phyloP scores from a whole-genome alignment of 2,329 filamentous ascomycete genomes.

The Cladobotryum protrusum region DNA sequence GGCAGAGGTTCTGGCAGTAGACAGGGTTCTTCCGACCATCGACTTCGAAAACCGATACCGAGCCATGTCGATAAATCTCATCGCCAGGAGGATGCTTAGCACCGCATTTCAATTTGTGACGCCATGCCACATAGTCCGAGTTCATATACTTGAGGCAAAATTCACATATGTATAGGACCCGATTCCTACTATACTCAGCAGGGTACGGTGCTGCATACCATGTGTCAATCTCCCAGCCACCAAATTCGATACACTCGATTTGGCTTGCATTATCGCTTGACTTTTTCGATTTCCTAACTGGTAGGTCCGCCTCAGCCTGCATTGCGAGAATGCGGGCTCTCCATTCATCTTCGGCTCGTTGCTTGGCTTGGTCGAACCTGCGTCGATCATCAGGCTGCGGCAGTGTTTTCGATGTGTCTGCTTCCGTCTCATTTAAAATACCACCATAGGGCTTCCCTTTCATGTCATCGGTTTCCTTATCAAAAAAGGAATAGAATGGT shows the following conservation, averaged over 20 bases:
- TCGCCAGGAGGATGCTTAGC: slow-evolving; percentile 96
- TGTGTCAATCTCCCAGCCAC: slow-evolving; percentile 95
- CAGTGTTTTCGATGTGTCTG: slow-evolving; percentile 84
- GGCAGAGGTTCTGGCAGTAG: slow-evolving; percentile 97
- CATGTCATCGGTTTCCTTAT: slow-evolving; percentile 80
- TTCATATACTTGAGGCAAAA: slow-evolving; percentile 99
- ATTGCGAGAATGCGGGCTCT: slow-evolving; percentile 55
- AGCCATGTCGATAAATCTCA: slow-evolving; percentile 89
- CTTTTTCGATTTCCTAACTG: slow-evolving; percentile 64
- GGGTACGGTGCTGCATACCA: slow-evolving; percentile 99
- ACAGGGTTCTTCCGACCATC: slow-evolving; percentile 94
- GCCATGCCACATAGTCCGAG: slow-evolving; percentile 95
- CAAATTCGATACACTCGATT: slow-evolving; percentile 98
- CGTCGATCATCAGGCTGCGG: slow-evolving; percentile 74
- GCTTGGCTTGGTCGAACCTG: slow-evolving; percentile 82
- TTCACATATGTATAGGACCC: slow-evolving; percentile 97
- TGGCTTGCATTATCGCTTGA: slow-evolving; percentile 83
- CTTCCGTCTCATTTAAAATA: slow-evolving; percentile 81
- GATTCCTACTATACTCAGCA: slow-evolving; percentile 95
- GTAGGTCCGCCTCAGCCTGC: slow-evolving; percentile 58
- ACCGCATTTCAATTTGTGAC: slow-evolving; percentile 94
- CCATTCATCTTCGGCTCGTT: slow-evolving; percentile 90
- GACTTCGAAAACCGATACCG: slow-evolving; percentile 94
- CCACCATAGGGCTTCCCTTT: slow-evolving; percentile 95
- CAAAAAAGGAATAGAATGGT: slow-evolving; percentile 81